Conservation (phyloP, 2,329 filamentous ascomycete species). For the Apiospora koreana region DNA sequence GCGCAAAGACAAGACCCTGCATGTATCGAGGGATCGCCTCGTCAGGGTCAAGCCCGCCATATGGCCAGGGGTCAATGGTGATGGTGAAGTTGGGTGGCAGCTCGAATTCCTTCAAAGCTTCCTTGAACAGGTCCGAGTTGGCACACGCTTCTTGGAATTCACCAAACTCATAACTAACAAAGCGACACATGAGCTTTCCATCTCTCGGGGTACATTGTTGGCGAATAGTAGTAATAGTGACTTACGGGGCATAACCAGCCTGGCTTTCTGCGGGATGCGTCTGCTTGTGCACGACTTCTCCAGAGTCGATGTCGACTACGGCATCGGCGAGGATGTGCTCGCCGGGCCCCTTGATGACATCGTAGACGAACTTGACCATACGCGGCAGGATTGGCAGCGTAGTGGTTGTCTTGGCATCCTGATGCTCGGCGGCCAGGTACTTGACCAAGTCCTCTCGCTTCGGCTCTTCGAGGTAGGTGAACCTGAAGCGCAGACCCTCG, state of each 20-base stretch:
- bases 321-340: conserved; percentile 36
- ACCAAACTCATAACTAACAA: conserved; percentile 35
- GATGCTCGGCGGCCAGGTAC: conserved; percentile 31
- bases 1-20: conserved; percentile 53
- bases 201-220: neutral
- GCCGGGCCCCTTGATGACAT: conserved; percentile 34
- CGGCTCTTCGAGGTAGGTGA: conserved; percentile 29
- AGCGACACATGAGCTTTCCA: neutral
- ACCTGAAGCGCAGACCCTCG: conserved; percentile 27
- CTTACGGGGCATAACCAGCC: conserved; percentile 38
- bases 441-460: conserved; percentile 26
- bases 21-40: conserved; percentile 45
- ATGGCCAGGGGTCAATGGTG: conserved; percentile 67
- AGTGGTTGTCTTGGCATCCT: neutral
- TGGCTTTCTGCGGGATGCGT: conserved; percentile 33
- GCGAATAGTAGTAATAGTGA: neutral
- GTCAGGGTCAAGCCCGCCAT: conserved; percentile 47
- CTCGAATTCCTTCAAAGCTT: conserved; percentile 47
- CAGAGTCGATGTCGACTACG: conserved; percentile 39
- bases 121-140: conserved; percentile 45
- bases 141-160: conserved; percentile 42
- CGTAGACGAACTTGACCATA: conserved; percentile 47
- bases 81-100: conserved; percentile 46
- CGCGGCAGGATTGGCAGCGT: conserved; percentile 32
- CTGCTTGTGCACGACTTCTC: conserved; percentile 29